These are phyloP conservation scores for Dryas octopetala DNA, from an alignment of 306 rosid species.

Conservation along the genomic window DNA sequence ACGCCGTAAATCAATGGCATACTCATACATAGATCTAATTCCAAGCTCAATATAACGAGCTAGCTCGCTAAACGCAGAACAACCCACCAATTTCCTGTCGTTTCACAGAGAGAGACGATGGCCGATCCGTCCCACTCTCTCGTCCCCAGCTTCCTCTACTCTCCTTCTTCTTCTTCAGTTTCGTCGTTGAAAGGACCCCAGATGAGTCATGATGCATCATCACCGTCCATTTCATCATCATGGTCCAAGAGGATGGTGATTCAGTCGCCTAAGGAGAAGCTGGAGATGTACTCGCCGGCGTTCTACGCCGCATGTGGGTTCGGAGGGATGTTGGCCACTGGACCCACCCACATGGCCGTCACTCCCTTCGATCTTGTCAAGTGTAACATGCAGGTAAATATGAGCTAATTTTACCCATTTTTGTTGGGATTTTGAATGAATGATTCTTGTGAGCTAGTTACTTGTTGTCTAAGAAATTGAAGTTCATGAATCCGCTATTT, in stretches of 20 bases:
- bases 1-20: background rate
- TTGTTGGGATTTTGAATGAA: background rate
- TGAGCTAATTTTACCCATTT: background rate
- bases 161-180: constrained; percentile 29
- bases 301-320: constrained; percentile 55
- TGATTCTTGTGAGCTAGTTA: background rate
- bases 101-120: background rate
- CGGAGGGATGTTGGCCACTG: constrained; percentile 59
- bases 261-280: constrained; percentile 50
- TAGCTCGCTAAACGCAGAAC: no score
- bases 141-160: constrained; percentile 58
- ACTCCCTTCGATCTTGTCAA: constrained; percentile 82
- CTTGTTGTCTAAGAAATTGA: no score
- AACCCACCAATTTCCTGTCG: background rate
- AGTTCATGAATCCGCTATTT: no score
- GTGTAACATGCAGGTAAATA: constrained; percentile 84
- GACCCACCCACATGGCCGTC: constrained; percentile 66
- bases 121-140: constrained; percentile 29
- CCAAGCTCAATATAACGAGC: background rate
- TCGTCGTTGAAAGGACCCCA: constrained; percentile 14
- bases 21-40: background rate
- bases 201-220: background rate
- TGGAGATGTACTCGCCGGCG: constrained; percentile 58
- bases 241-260: constrained; percentile 28
- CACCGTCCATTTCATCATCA: constrained; percentile 8